These are phyloP conservation scores for Alternaria metachromatica DNA, from an alignment of 2,329 filamentous ascomycete genomes.

Conservation along the genomic window DNA sequence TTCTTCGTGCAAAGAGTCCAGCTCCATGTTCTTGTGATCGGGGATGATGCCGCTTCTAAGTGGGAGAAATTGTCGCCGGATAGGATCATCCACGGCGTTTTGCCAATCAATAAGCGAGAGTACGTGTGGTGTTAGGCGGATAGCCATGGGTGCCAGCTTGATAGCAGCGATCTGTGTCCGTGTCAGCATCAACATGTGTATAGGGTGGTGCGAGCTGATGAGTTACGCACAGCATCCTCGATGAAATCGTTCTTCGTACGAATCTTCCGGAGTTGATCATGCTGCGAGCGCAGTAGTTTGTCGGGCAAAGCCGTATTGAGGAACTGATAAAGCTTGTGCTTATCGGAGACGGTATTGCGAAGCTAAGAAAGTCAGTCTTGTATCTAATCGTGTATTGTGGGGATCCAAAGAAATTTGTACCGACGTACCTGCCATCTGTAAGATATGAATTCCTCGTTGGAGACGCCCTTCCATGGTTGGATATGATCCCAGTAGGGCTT, in stretches of 20 bases:
- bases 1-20: constrained; percentile 67
- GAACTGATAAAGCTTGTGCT: constrained; percentile 57
- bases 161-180: constrained; percentile 53
- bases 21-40: constrained; percentile 61
- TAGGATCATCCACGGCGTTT: constrained; percentile 64
- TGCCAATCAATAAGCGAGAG: constrained; percentile 66
- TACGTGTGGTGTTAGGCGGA: constrained; percentile 67
- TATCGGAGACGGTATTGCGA: constrained; percentile 59
- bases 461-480: constrained; percentile 58
- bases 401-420: not conserved
- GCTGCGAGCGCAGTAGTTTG: constrained; percentile 49
- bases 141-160: constrained; percentile 63
- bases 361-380: constrained; percentile 42
- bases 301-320: constrained; percentile 60
- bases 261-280: constrained; percentile 45
- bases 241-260: constrained; percentile 62
- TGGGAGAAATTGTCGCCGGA: constrained; percentile 67
- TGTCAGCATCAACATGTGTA: not conserved
- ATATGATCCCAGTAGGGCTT: constrained; percentile 60
- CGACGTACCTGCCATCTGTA: constrained; percentile 63
- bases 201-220: too few species aligned
- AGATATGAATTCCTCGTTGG: constrained; percentile 58
- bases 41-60: constrained; percentile 59
- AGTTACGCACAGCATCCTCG: constrained; percentile 52
- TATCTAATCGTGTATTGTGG: not conserved